Base-by-base conservation (phyloP, 228 moss, liverwort and hornwort genomes). In the Sphagnum magellanicum region DNA sequence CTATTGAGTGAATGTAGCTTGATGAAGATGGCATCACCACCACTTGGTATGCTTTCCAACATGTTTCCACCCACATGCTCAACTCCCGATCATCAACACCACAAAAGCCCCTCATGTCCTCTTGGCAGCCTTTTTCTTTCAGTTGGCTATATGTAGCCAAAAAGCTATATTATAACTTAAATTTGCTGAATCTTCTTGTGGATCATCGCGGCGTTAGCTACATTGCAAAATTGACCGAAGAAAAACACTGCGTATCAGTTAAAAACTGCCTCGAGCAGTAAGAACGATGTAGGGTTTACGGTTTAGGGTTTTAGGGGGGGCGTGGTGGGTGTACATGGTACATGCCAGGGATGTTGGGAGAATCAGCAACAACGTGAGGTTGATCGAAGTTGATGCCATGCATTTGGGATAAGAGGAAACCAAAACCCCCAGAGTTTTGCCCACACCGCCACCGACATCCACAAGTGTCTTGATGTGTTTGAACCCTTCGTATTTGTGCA, bases 371-470 rank as follows among this genome's bases (percentile, higher is more conserved):
- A 8, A 71, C 78, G 51, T 79, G 75, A 51, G 76, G 78, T 53
- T 66, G 74, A 64, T 88, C 82, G 61, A 84, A 88, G 61, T 82
- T 85, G 75, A 77, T 79, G 10, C 82, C 85, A 32, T 65, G 73
- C 48, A 83, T 77, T 50, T 77, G 75, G 47, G 81, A 73, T 83
- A 67, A 0, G 64, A 58, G 8, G 53, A 70, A 11, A 83, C 76
- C 16, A 89, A 75, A 60, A 70, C n/a, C n/a, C 80, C 70, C 51
- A 83, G 32, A 4, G 70, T 50, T 14, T 49, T 16, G 12, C 85
- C 85, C 14, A 75, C 15, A 49, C 80, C 74, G 15, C 88, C 85
- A 13, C 86, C 86, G n/a, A 82, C 83, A 47, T 88, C 88, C 13
- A 85, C 85, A 0, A 85, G 57, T 2, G 66, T 67, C 59, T 60